Evolutionary conservation across 106 monocot species (phyloP), one percentile per base, ranked within the genome.

Genomic region (Dendrobium catenatum): DNA sequence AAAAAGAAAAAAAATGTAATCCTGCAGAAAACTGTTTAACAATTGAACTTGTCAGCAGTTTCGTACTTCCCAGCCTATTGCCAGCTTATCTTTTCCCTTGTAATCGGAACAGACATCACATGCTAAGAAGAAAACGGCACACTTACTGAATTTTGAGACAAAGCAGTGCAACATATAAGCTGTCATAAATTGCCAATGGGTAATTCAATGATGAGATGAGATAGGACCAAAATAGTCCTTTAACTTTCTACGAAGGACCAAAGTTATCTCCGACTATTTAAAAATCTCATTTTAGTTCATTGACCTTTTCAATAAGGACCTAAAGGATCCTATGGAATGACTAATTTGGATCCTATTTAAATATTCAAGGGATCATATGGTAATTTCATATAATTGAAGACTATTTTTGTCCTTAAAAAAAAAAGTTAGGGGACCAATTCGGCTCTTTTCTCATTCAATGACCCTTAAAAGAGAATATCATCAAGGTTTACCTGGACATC

Each of bases 401-500:
- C 37, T 37, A 37, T 37, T 37, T 37, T 37, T 2, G 37, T 37
- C 37, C 3, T 37, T 37, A 37, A 37, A 37, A 37, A 2, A 37
- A 2, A 37, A 37, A 37, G 37, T 37, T 37, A 37, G 37, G 37
- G 37, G 37, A 37, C 37, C 37, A 37, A 37, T 37, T 37, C 37
- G 3, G 37, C 37, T 37, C 37, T 37, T 37, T 37, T 37, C 37
- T 37, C 37, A 64, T 72, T 29, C 72, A 64, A 68, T 24, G 19
- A 31, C 68, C 29, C 68, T 68, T 31, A 68, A 68, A 68, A 5
- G 68, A 68, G 68, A 24, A 58, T 75, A 18, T 41, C 22, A n/a
- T 46, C 51, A 40, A 46, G 79, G 0, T 76, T 79, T 81, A 98
- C 97, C 97, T 98, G 98, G 72, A 99, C 98, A 86, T 99, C 98